Evolutionary conservation across 257 asterid genomes (phyloP).

Genomic region (Fraxinus anomala): DNA sequence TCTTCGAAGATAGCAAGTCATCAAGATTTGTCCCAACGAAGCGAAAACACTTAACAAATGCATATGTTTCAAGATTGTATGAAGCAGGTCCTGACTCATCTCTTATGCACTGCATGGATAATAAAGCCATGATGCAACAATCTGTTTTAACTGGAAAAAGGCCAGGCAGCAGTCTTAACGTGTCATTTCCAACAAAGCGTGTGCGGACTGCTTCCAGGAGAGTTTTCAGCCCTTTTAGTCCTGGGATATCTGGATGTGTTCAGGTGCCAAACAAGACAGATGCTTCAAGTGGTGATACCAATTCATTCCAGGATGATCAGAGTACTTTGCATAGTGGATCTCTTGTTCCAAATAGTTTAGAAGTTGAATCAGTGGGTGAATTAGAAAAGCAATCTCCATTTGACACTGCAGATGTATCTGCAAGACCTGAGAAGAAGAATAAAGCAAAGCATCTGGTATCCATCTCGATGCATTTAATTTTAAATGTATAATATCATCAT

Average conservation of each 20-base stretch:
- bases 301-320: constrained; percentile 93
- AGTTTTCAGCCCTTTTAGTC: constrained; percentile 71
- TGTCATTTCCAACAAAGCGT: constrained; percentile 88
- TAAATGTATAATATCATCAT: not conserved
- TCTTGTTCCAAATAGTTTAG: constrained; percentile 56
- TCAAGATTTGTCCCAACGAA: constrained; percentile 65
- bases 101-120: constrained; percentile 55
- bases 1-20: constrained; percentile 55
- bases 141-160: constrained; percentile 56
- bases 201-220: constrained; percentile 88
- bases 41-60: constrained; percentile 55
- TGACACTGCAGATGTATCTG: constrained; percentile 69
- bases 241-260: constrained; percentile 69
- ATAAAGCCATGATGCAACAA: constrained; percentile 54
- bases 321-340: constrained; percentile 73
- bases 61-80: constrained; percentile 54
- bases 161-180: constrained; percentile 74
- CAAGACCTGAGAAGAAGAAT: constrained; percentile 83
- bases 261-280: constrained; percentile 75
- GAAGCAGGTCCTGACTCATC: constrained; percentile 59
- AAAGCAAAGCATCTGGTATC: constrained; percentile 50
- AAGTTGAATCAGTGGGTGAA: constrained; percentile 72
- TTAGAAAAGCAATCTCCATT: constrained; percentile 66
- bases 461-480: not conserved
- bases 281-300: constrained; percentile 95